phyloP scores from a whole-genome alignment of 805 yeast species.

The Scheffersomyces amazonensis region DNA sequence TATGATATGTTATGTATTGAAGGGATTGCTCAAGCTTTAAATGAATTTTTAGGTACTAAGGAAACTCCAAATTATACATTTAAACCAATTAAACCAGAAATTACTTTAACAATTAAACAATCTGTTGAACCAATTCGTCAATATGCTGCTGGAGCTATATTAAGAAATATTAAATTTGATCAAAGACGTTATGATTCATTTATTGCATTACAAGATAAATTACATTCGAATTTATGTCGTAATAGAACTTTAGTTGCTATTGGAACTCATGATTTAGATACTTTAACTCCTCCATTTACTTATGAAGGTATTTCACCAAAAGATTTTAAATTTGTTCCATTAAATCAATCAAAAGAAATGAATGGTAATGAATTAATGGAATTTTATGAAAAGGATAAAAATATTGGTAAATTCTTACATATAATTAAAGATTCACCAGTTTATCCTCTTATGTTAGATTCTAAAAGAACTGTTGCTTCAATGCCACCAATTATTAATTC shows the following conservation, averaged over 20 bases:
- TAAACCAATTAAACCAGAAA: slow-evolving; percentile 57
- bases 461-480: slow-evolving; percentile 74
- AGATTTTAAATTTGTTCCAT: slow-evolving; percentile 71
- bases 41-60: slow-evolving; percentile 76
- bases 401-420: slow-evolving; percentile 83
- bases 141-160: slow-evolving; percentile 91
- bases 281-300: slow-evolving; percentile 76
- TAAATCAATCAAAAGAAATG: slow-evolving; percentile 67
- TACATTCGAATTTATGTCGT: slow-evolving; percentile 94
- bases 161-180: slow-evolving; percentile 79
- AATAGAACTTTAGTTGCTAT: slow-evolving; percentile 96
- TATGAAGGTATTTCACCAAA: slow-evolving; percentile 82
- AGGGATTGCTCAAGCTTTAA: slow-evolving; percentile 94
- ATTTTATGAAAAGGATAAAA: slow-evolving; percentile 86
- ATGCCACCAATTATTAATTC: slow-evolving; percentile 97
- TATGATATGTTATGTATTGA: slow-evolving; percentile 97
- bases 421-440: slow-evolving; percentile 86
- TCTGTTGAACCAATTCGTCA: slow-evolving; percentile 80
- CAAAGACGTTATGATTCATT: slow-evolving; percentile 89
- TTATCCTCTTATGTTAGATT: slow-evolving; percentile 85
- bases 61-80: slow-evolving; percentile 66
- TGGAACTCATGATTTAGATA: slow-evolving; percentile 95
- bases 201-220: slow-evolving; percentile 92
- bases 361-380: slow-evolving; percentile 80
- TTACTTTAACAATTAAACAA: slow-evolving; percentile 67